Evolutionary conservation across 2,329 filamentous ascomycete genomes (phyloP), one percentile per base, ranked within the genome.

Genomic region (Penicillium sp.): DNA sequence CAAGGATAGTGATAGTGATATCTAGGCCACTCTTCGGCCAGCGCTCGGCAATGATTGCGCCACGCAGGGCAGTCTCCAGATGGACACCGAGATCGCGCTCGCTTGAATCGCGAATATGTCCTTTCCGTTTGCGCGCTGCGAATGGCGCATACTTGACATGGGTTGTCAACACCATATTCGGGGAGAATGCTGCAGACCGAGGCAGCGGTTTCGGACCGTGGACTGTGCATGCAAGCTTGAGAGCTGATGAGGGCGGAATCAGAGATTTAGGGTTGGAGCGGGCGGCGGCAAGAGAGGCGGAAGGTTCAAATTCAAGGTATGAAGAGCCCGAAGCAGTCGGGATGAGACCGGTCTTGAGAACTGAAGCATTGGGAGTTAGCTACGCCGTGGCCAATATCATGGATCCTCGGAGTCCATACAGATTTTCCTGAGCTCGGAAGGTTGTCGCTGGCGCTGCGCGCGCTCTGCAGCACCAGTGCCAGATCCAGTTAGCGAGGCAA

Each of bases 11-110:
- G 40, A 98, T 82, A 14, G 95, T 85, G 32, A 98, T 84, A 65
- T 98, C 93, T n/a, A 95, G 84, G 36, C 89, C 90, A 66, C 89
- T 95, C 75, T 98, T 98, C n/a, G 93, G 93, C 88, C 91, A 98
- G 47, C 91, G 78, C 65, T 96, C 90, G 11, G 89, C 89, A 62
- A 97, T 91, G 41, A 97, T 83, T 6, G 89, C 87, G 1, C 91
- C 91, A 27, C 89, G 81, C 41, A 98, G 76, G 22, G 93, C 90
- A 13, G 89, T 91, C 69, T 97, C 90, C 3, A 98, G 75, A 66
- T 97, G 91, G 9, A 90, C 86, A 10, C 88, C 88, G 1, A 98
- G 77, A 64, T 98, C 93, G 41, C 90, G 81, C 72, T 98, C 93
- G 51, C 79, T 85, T 13, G 85, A 77, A 66, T 97, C 91, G 38